Evolutionary conservation across 345 rosid species (phyloP), one percentile per base, ranked within the genome.

Genomic region (Boechera divaricarpa): DNA sequence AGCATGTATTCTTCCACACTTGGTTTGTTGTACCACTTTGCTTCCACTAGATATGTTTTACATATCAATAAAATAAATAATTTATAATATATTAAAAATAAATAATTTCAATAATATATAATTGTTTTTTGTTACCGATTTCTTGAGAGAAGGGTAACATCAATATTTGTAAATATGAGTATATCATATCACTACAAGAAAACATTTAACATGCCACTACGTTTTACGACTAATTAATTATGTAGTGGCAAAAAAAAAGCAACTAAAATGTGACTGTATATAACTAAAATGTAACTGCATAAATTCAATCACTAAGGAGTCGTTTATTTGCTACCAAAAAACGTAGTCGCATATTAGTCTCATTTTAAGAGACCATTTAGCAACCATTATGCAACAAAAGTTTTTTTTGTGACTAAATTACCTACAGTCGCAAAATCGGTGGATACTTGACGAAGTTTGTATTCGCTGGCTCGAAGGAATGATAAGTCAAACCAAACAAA

Each of bases 21-120:
- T 56, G 92, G 87, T 16, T 45, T 81, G 7, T 64, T 7, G 48
- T 70, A 70, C 90, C 92, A 86, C 6, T 82, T 77, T 7, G 90
- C 86, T 55, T 88, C 92, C 24, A 61, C 4, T 56, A n/a, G n/a
- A 45, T 61, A 85, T n/a, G 82, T 1, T 73, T 69, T 55, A 33
- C 84, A 80, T 48, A 73, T 48, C 8, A 42, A 16, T 36, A 21
- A 45, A 24, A n/a, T 13, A 2, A 16, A 11, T 0, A 1, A 65
- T 18, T 31, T 51, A 47, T 13, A 0, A 21, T 3, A 38, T 33
- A 5, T 10, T 21, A 21, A 21, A 21, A 21, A 21, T 12, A 3
- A 15, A 15, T 3, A 26, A 24, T 54, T 5, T n/a, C 1, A 6
- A 15, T 57, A 32, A 4, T 11, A 58, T 2, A 44, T 13, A 29